Evolutionary conservation across 163 green algal species (phyloP).

Genomic region (Scenedesmus sp.): DNA sequence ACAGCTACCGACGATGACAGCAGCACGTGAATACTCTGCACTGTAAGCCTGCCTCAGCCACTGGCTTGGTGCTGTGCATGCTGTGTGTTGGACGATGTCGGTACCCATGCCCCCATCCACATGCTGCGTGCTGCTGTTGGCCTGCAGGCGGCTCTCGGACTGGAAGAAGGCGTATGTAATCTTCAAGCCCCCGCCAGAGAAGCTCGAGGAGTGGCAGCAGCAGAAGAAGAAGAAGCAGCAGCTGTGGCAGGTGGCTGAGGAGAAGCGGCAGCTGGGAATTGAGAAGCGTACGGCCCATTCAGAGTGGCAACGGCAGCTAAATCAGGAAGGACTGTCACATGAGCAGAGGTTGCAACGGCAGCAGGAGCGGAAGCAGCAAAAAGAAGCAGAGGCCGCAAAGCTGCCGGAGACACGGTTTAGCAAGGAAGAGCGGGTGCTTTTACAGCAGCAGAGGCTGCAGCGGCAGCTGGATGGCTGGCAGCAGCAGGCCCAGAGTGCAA

Average conservation of each 20-base stretch:
- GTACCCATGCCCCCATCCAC: too few relatives aligned
- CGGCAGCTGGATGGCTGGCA: neutral
- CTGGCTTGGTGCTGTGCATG: neutral
- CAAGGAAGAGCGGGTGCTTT: neutral
- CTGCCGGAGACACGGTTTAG: neutral
- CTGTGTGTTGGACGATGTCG: neutral
- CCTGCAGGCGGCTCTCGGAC: neutral
- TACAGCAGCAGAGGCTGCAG: neutral
- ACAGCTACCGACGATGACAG: too few relatives aligned
- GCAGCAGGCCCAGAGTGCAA: neutral
- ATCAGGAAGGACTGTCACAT: neutral
- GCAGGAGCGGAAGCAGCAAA: neutral
- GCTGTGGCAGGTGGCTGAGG: neutral
- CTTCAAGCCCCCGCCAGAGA: slow-evolving; percentile 52
- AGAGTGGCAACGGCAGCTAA: neutral
- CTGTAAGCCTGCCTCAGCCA: neutral
- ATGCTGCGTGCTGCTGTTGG: neutral
- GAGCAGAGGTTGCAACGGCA: neutral
- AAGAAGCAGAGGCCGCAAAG: neutral
- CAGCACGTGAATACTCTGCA: too few relatives aligned
- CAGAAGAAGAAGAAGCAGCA: slow-evolving; percentile 6
- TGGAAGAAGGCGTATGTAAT: slow-evolving; percentile 95
- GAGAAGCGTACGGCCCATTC: neutral
- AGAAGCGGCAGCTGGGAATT: neutral
- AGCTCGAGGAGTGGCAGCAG: slow-evolving; percentile 2